Evolutionary conservation across 345 rosid genomes (phyloP).

Genomic region (Iberis pinnata): DNA sequence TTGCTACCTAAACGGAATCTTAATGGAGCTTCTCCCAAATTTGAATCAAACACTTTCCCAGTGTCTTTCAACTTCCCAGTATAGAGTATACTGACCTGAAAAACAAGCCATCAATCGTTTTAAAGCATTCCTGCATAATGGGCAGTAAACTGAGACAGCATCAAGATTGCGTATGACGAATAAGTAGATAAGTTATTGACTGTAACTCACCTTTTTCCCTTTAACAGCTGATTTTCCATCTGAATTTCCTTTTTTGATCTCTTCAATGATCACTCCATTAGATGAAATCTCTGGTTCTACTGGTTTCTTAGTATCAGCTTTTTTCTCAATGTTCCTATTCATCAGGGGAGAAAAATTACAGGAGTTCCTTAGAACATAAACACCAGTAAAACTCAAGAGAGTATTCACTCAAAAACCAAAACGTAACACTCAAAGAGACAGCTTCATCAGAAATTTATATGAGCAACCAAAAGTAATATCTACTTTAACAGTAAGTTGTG

Average conservation of each 20-base stretch:
- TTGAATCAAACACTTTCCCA: conserved; percentile 47
- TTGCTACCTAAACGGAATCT: conserved; percentile 48
- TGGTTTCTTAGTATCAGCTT: conserved; percentile 14
- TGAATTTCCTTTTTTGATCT: conserved; percentile 36
- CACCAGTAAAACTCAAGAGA: no score
- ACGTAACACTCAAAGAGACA: no score
- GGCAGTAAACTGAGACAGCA: background rate
- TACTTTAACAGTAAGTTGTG: no score
- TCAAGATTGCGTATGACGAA: no score
- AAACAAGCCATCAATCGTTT: background rate
- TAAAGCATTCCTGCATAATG: background rate
- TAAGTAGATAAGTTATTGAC: conserved; percentile 8
- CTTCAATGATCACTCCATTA: conserved; percentile 39
- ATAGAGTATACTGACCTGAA: conserved; percentile 45
- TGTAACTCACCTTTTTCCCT: conserved; percentile 45
- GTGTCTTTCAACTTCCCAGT: conserved; percentile 42
- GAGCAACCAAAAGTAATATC: no score
- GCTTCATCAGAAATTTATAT: no score
- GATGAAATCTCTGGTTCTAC: conserved; percentile 22
- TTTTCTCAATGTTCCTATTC: no score
- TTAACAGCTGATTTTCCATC: conserved; percentile 40
- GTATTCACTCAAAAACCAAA: no score
- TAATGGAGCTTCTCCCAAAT: conserved; percentile 30
- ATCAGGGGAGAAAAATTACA: no score
- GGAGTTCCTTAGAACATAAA: no score